phyloP scores from a whole-genome alignment of 2,329 filamentous ascomycete species.

The Aspergillus niger region DNA sequence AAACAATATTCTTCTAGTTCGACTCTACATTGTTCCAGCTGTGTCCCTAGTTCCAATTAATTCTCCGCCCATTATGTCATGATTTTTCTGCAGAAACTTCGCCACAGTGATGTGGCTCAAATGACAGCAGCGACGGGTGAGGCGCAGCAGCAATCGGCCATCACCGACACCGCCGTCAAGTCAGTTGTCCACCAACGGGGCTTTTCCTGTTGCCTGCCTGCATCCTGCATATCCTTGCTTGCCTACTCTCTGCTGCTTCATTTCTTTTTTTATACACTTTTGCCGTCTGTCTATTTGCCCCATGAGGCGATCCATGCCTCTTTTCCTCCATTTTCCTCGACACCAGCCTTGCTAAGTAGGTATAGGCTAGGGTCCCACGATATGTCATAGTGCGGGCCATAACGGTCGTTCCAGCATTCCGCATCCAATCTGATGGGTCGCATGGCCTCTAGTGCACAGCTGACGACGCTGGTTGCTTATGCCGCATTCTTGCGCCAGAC shows the following conservation, averaged over 20 bases:
- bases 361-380: slow-evolving; percentile 7
- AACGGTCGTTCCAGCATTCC: slow-evolving; percentile 1
- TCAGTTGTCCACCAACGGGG: neutral
- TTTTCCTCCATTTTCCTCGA: neutral
- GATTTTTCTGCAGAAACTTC: slow-evolving; percentile 16
- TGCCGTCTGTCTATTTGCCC: neutral
- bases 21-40: neutral
- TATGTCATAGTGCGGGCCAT: slow-evolving; percentile 7
- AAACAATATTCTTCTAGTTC: neutral
- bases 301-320: slow-evolving; percentile 2
- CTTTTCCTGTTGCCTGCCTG: slow-evolving; percentile 3
- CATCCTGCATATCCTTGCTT: slow-evolving; percentile 3
- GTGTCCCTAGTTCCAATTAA: neutral
- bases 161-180: slow-evolving; percentile 11
- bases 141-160: slow-evolving; percentile 19
- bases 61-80: slow-evolving; percentile 15
- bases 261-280: slow-evolving; percentile 7
- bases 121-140: slow-evolving; percentile 8
- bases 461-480: slow-evolving; percentile 7
- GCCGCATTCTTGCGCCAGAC: neutral
- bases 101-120: slow-evolving; percentile 18
- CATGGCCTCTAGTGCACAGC: slow-evolving; percentile 2
- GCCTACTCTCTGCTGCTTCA: neutral
- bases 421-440: slow-evolving; percentile 7
- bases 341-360: neutral